Evolutionary conservation across 2,329 filamentous ascomycete genomes (phyloP).

Genomic region (Clathrospora elynae): DNA sequence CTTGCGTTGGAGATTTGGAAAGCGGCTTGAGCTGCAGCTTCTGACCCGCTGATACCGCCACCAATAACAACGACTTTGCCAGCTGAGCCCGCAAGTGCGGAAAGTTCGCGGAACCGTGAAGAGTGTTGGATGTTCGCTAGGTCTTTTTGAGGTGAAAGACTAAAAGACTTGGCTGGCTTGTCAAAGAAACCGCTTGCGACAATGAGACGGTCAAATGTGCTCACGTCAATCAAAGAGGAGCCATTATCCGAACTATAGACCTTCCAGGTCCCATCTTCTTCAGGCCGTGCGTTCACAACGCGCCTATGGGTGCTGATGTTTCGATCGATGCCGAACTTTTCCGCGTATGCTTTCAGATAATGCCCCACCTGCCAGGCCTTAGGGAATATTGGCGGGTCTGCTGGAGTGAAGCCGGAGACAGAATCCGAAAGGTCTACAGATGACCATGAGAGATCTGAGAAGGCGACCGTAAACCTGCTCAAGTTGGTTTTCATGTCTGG

Average conservation of each 20-base stretch:
- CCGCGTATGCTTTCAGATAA: constrained; percentile 70
- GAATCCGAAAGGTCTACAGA: constrained; percentile 44
- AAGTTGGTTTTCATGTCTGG: constrained; percentile 67
- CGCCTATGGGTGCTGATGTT: constrained; percentile 57
- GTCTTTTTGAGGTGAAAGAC: constrained; percentile 6
- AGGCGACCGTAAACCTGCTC: constrained; percentile 72
- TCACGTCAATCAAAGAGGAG: constrained; percentile 14
- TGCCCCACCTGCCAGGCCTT: constrained; percentile 75
- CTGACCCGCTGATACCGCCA: constrained; percentile 81
- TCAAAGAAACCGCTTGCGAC: constrained; percentile 77
- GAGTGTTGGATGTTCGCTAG: constrained; percentile 34
- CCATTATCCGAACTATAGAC: constrained; percentile 23
- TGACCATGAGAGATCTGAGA: constrained; percentile 71
- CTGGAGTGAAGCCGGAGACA: constrained; percentile 1
- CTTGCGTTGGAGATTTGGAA: constrained; percentile 69
- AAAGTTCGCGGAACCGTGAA: constrained; percentile 34
- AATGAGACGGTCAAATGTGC: constrained; percentile 70
- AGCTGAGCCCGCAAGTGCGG: constrained; percentile 20
- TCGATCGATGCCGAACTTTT: constrained; percentile 60
- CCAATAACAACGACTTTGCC: constrained; percentile 75
- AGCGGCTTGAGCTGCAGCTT: constrained; percentile 74
- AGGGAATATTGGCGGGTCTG: constrained; percentile 66
- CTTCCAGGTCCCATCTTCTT: constrained; percentile 28
- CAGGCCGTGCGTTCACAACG: constrained; percentile 36
- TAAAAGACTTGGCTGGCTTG: constrained; percentile 35